Conservation (phyloP, 345 rosid genomes). For the Hibiscus syriacus region DNA sequence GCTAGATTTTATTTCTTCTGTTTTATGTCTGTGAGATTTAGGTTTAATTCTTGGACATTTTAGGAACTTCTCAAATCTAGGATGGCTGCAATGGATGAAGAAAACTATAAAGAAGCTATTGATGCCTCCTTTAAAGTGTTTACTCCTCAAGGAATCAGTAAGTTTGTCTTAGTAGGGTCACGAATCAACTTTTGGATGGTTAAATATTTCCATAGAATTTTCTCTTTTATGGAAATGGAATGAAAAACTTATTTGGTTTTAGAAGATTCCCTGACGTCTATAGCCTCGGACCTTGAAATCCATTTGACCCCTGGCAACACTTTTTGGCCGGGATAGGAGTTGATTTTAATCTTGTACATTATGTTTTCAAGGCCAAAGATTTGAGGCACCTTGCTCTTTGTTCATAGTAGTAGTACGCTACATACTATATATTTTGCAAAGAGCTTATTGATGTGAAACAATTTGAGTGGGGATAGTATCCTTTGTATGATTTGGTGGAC, state of each 20-base stretch:
- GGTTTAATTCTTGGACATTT: conserved; percentile 18
- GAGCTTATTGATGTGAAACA: background rate
- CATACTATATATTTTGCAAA: background rate
- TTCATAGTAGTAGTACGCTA: background rate
- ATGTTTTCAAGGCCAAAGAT: background rate
- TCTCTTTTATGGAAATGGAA: conserved; percentile 6
- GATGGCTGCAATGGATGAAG: conserved; percentile 72
- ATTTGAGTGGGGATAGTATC: background rate
- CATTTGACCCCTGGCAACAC: background rate
- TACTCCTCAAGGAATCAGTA: conserved; percentile 86
- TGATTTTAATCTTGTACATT: conserved; percentile 1
- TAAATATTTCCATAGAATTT: background rate
- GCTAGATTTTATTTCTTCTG: conserved; percentile 13
- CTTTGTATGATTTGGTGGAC: background rate
- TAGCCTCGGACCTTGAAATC: background rate
- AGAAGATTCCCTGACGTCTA: background rate
- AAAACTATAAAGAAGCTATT: conserved; percentile 88
- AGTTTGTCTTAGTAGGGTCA: conserved; percentile 29
- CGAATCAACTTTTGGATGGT: conserved; percentile 6
- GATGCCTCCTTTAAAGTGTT: conserved; percentile 90
- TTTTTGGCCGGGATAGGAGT: background rate
- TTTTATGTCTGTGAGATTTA: conserved; percentile 17
- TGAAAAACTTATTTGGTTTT: background rate
- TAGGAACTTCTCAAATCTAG: conserved; percentile 75
- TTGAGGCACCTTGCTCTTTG: conserved; percentile 1